A percentile compares a stretch with the other conserved stretches of the same genome.
These are phyloP conservation scores for Sungouiozyma intestinalis DNA, from an alignment of 805 yeast genomes.

Conservation along the genomic window DNA sequence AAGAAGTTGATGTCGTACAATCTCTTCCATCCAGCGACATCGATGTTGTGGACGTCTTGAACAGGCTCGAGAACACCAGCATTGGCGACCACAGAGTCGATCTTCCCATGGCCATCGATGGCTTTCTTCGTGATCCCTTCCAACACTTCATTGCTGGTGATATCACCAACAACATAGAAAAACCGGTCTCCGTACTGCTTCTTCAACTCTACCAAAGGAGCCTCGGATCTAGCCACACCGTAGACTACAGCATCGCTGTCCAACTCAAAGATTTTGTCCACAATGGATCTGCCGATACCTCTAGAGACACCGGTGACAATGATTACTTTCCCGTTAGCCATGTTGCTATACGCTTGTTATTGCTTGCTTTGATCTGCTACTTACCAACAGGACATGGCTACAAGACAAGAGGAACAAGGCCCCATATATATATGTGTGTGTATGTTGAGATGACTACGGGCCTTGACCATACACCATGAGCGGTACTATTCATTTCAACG, in stretches of 20 bases:
- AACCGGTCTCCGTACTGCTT: conserved; percentile 42
- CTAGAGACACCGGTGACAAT: conserved; percentile 57
- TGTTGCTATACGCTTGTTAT: conserved; percentile 21
- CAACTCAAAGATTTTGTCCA: conserved; percentile 36
- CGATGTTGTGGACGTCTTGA: conserved; percentile 31
- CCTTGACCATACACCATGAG: too few relatives aligned
- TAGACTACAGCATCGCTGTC: conserved; percentile 43
- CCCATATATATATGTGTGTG: too few relatives aligned
- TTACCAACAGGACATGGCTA: too few relatives aligned
- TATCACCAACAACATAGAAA: conserved; percentile 48
- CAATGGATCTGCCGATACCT: conserved; percentile 73
- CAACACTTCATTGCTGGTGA: conserved; percentile 33
- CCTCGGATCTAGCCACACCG: conserved; percentile 55
- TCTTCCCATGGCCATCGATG: conserved; percentile 40
- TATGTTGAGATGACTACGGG: too few relatives aligned
- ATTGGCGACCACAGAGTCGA: conserved; percentile 62
- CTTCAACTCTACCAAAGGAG: conserved; percentile 36
- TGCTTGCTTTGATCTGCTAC: conserved; percentile 18
- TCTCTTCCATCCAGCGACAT: conserved; percentile 48
- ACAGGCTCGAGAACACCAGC: conserved; percentile 86
- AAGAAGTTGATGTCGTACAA: conserved; percentile 72
- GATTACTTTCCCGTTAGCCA: conserved; percentile 31
- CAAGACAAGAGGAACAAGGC: too few relatives aligned
- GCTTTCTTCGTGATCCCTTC: conserved; percentile 37
- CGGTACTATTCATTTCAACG: too few relatives aligned